A percentile compares a stretch with the other conserved stretches of the same genome.
Evolutionary conservation across 2,329 filamentous ascomycete genomes (phyloP).

Genomic region (Gremmenia infestans): DNA sequence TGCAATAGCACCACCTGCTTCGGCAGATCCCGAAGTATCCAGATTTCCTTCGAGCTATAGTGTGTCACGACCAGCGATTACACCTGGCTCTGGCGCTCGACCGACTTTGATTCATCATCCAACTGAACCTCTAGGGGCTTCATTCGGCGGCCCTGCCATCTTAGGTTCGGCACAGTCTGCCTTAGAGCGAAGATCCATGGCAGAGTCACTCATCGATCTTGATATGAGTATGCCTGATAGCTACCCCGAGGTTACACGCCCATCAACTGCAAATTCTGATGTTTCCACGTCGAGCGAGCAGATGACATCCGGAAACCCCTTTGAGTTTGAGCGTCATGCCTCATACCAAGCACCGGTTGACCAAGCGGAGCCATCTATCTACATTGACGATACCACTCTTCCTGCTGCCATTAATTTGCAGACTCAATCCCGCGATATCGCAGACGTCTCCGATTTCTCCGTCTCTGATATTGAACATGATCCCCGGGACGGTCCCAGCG

Average conservation of each 20-base stretch:
- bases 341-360: slow-evolving; percentile 44
- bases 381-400: slow-evolving; percentile 53
- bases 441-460: slow-evolving; percentile 30
- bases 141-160: slow-evolving; percentile 18
- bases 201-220: slow-evolving; percentile 44
- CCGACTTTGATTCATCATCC: slow-evolving; percentile 46
- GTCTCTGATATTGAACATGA: slow-evolving; percentile 23
- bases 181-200: slow-evolving; percentile 24
- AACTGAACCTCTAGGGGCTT: slow-evolving; percentile 42
- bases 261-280: slow-evolving; percentile 30
- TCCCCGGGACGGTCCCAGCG: slow-evolving; percentile 5
- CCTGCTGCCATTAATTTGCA: slow-evolving; percentile 27
- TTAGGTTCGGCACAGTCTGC: slow-evolving; percentile 4
- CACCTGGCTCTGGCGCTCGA: slow-evolving; percentile 33
- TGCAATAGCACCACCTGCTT: slow-evolving; percentile 44
- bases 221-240: slow-evolving; percentile 50
- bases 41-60: slow-evolving; percentile 40
- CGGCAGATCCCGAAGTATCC: slow-evolving; percentile 49
- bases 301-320: slow-evolving; percentile 50
- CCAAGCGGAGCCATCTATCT: slow-evolving; percentile 38
- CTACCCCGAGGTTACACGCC: slow-evolving; percentile 19
- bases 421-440: slow-evolving; percentile 15
- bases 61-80: slow-evolving; percentile 20
- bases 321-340: slow-evolving; percentile 58
- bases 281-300: slow-evolving; percentile 46